Evolutionary conservation across 176 grass and related monocot species (phyloP).

Genomic region (Puccinellia tenuiflora): DNA sequence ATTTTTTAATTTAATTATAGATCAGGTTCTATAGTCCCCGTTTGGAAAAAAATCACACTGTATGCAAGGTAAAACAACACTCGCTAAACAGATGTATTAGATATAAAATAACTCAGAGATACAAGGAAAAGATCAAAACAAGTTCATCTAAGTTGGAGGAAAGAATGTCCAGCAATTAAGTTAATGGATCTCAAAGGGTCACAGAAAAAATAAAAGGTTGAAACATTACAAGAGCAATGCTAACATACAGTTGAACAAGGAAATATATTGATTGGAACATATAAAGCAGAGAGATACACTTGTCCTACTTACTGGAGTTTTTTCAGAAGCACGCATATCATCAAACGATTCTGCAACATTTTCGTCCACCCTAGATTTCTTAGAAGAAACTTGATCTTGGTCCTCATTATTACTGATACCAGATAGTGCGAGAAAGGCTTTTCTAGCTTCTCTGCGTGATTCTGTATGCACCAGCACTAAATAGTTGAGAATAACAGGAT

Average conservation of each 20-base stretch:
- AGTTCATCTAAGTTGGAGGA: conserved; percentile 18
- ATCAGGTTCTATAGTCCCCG: neutral
- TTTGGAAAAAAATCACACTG: neutral
- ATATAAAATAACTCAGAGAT: neutral
- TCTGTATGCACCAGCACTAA: conserved; percentile 37
- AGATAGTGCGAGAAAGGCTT: conserved; percentile 87
- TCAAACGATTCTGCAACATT: conserved; percentile 27
- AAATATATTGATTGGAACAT: conserved; percentile 14
- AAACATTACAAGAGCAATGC: conserved; percentile 3
- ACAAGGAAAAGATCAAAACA: neutral
- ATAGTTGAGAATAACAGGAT: conserved; percentile 1
- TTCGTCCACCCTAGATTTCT: conserved; percentile 42
- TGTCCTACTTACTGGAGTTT: conserved; percentile 62
- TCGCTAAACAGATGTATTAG: neutral
- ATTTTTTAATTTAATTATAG: neutral
- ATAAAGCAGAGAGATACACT: conserved; percentile 19
- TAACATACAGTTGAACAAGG: conserved; percentile 23
- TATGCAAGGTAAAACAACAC: neutral
- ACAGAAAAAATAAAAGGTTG: neutral
- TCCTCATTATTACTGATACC: conserved; percentile 36
- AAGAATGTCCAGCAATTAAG: neutral
- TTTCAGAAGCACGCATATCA: conserved; percentile 39
- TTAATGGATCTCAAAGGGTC: neutral
- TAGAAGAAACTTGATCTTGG: conserved; percentile 31
- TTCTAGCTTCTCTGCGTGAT: conserved; percentile 85